Evolutionary conservation across 805 yeast species (phyloP), one percentile per base, ranked within the genome.

Genomic region (Pichia nakasei): DNA sequence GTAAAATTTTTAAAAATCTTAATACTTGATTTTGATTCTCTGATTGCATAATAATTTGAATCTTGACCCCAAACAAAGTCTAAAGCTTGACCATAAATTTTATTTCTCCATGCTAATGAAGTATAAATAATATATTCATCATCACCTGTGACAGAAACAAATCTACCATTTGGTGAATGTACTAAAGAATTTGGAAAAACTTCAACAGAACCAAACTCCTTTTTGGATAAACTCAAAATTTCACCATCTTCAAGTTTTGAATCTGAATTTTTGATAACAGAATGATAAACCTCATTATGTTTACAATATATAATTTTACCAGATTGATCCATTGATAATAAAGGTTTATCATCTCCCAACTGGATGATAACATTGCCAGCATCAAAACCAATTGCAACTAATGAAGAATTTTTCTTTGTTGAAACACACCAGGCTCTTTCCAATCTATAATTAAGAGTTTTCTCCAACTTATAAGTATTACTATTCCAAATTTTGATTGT

Each of bases 341-440:
- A 77, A 21, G 99, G 99, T 56, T 84, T 94, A 62, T 93, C 97
- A 57, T 83, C 86, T 58, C 98, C 98, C 47, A 93, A 66, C 50
- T 88, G 84, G 49, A 91, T 65, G 29, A 88, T 84, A n/a, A 87
- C 82, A 53, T 82, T 81, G 26, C 99, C 99, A 17, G 89, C 85
- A 63, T 93, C 99, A 56, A 86, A 89, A 54, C 99, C 99, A 48
- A 89, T 76, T 13, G 96, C 93, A 49, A 91, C 72, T 48, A 85
- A 69, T 60, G 86, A 87, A 39, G 86, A 76, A 50, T 78, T 78
- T 52, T 80, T 80, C 56, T 80, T 80, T 38, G 84, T 68, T 32
- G 89, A 76, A 42, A 85, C 78, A 72, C 97, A 89, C 99, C 99
- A 93, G 42, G 93, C 93, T 58, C 99, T 81, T 65, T 93, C 97